A percentile compares a stretch with the other conserved stretches of the same genome.
phyloP scores from a whole-genome alignment of 495 filamentous ascomycete genomes.

The Xylaria flabelliformis region DNA sequence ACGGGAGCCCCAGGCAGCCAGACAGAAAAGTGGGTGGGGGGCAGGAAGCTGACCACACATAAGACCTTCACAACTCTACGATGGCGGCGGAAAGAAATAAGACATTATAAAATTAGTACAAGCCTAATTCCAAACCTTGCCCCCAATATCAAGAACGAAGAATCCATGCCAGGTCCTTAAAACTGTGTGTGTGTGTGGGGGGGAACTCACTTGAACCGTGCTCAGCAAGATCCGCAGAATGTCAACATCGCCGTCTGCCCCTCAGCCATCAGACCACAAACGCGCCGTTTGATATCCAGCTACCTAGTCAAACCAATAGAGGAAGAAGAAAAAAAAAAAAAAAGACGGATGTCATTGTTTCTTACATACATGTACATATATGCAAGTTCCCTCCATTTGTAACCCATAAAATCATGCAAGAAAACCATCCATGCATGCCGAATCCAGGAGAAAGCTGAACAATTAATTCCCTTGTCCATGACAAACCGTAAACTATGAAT shows the following conservation, averaged over 20 bases:
- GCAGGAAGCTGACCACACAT: background rate
- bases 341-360: background rate
- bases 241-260: background rate
- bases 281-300: background rate
- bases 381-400: background rate
- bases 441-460: constrained; percentile 15
- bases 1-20: background rate
- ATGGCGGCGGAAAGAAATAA: background rate
- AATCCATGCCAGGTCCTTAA: no score
- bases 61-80: background rate
- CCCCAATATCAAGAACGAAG: background rate
- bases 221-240: constrained; percentile 1
- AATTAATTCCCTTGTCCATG: background rate
- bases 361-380: background rate
- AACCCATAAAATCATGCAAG: constrained; percentile 11
- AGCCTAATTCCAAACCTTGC: background rate
- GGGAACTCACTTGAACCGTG: background rate
- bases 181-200: no score
- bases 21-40: background rate
- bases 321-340: background rate
- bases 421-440: background rate
- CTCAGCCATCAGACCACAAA: background rate
- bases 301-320: background rate
- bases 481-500: background rate
- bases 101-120: background rate